phyloP scores from a whole-genome alignment of 805 yeast species.

The Yamadazyma sp. region DNA sequence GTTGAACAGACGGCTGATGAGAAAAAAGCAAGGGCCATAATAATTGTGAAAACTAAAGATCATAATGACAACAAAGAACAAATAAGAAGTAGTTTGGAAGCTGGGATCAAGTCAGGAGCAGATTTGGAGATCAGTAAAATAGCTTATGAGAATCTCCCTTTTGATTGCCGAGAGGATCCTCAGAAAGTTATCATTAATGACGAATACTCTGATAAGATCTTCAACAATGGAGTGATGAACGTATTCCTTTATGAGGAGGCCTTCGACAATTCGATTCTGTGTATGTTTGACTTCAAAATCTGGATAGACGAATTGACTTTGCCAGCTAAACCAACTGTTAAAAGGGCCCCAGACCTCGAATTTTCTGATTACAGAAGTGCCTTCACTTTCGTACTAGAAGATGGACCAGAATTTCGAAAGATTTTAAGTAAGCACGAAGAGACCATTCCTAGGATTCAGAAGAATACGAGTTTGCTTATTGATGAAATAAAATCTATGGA shows the following conservation, averaged over 20 bases:
- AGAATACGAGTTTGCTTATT: conserved; percentile 21
- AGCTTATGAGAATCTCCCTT: conserved; percentile 16
- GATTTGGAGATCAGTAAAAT: conserved; percentile 31
- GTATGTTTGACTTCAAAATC: conserved; percentile 26
- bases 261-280: conserved; percentile 17
- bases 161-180: conserved; percentile 17
- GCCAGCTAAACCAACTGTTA: not conserved
- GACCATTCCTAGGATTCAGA: conserved; percentile 28
- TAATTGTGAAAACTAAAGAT: conserved; percentile 32
- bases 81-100: not conserved
- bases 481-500: conserved; percentile 37
- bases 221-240: conserved; percentile 20
- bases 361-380: conserved; percentile 26
- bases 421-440: conserved; percentile 32
- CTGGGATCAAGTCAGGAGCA: not conserved
- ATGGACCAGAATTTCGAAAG: conserved; percentile 45
- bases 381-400: conserved; percentile 37
- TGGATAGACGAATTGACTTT: conserved; percentile 26
- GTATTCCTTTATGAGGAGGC: conserved; percentile 24
- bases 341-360: conserved; percentile 1
- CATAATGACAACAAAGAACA: not conserved
- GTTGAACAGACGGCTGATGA: conserved; percentile 16
- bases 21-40: conserved; percentile 20
- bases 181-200: conserved; percentile 33
- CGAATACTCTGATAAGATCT: conserved; percentile 16